A percentile compares a stretch with the other conserved stretches of the same genome.
phyloP scores from a whole-genome alignment of 2,329 filamentous ascomycete species.

The Pseudopyricularia cyperi region DNA sequence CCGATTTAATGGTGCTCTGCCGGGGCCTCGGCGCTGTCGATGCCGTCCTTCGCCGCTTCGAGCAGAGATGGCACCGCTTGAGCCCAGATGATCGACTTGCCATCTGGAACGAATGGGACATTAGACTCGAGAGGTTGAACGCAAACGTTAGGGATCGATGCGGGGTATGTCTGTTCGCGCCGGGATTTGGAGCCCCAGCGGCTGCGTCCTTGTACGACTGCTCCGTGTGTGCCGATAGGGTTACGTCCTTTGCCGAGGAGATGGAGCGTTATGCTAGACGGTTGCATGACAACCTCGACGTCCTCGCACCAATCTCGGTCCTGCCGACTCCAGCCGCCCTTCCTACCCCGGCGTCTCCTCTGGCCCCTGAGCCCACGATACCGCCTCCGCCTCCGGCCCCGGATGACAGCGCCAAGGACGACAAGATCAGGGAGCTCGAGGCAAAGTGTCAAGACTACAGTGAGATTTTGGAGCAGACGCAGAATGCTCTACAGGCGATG shows the following conservation, averaged over 20 bases:
- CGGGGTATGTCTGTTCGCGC: neutral
- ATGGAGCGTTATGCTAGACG: slow-evolving; percentile 1
- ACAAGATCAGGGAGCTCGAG: slow-evolving; percentile 2
- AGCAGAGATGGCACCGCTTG: slow-evolving; percentile 2
- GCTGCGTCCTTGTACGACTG: neutral
- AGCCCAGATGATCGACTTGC: neutral
- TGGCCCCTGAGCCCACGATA: neutral
- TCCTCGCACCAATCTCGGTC: neutral
- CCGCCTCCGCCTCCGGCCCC: neutral
- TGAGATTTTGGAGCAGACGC: neutral
- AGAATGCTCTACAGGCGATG: neutral
- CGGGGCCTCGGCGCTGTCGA: slow-evolving; percentile 3
- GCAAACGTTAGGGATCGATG: slow-evolving; percentile 1
- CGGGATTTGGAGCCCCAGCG: neutral
- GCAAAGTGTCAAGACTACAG: slow-evolving; percentile 1
- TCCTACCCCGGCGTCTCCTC: neutral
- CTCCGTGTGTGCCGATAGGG: neutral
- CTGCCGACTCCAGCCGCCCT: neutral
- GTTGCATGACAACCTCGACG: neutral
- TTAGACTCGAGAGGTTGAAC: neutral
- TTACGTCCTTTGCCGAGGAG: slow-evolving; percentile 1
- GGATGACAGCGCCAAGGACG: neutral
- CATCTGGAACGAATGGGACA: slow-evolving; percentile 4
- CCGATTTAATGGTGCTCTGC: neutral
- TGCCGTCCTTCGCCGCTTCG: neutral